Conservation (phyloP, 768 basidiomycete genomes). For the Mycena sanguinolenta region DNA sequence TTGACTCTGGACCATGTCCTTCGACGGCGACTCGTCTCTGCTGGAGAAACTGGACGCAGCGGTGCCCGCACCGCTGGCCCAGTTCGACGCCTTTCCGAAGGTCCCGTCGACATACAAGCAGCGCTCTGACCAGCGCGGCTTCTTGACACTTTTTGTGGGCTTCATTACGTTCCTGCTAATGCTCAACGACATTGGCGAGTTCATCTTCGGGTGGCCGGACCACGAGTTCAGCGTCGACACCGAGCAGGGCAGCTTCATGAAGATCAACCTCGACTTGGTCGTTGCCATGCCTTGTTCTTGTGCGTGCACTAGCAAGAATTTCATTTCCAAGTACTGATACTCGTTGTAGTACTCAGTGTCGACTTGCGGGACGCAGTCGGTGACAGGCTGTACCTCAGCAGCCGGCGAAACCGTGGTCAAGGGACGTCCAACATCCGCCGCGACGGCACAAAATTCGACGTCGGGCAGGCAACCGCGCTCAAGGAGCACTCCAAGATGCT, state of each 20-base stretch:
- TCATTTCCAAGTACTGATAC: background rate
- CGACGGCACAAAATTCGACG: conserved; percentile 89
- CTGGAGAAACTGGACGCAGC: conserved; percentile 75
- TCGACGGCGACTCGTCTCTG: conserved; percentile 53
- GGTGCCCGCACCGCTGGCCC: conserved; percentile 73
- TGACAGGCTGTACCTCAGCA: conserved; percentile 85
- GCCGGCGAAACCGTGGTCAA: background rate
- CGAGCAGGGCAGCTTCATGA: conserved; percentile 71
- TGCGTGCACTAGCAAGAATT: conserved; percentile 56
- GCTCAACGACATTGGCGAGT: conserved; percentile 92
- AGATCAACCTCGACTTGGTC: conserved; percentile 92
- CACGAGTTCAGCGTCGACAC: conserved; percentile 90
- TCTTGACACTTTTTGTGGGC: conserved; percentile 81
- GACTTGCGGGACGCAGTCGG: conserved; percentile 96
- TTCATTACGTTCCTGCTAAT: conserved; percentile 79
- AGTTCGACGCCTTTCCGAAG: conserved; percentile 92
- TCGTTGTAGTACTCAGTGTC: conserved; percentile 78
- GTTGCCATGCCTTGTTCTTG: conserved; percentile 95
- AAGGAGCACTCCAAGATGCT: conserved; percentile 78
- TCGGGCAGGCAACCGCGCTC: conserved; percentile 82
- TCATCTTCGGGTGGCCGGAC: conserved; percentile 93
- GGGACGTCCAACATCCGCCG: conserved; percentile 68
- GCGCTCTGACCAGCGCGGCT: conserved; percentile 83
- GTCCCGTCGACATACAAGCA: conserved; percentile 85
- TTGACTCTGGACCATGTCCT: conserved; percentile 17